Evolutionary conservation across 169 alveolate genomes (phyloP).

Genomic region (Cyclospora cayetanensis): DNA sequence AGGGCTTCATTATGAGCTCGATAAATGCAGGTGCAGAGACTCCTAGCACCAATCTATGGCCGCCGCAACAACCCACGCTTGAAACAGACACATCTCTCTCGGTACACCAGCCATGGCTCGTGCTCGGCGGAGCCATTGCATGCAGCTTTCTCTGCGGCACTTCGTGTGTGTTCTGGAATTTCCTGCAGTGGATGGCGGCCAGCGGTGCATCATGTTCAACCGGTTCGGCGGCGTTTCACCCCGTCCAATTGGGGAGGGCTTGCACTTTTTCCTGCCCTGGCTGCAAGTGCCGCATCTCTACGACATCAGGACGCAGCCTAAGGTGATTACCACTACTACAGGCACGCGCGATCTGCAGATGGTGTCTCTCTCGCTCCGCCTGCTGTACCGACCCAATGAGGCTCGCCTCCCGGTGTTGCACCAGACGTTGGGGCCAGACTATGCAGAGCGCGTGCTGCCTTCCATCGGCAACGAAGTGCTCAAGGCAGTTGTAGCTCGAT

Average conservation of each 20-base stretch:
- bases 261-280: conserved; percentile 94
- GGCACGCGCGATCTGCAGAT: conserved; percentile 94
- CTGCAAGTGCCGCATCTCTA: conserved; percentile 90
- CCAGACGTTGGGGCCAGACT: conserved; percentile 96
- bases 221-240: conserved; percentile 92
- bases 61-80: too few species aligned
- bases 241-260: conserved; percentile 92
- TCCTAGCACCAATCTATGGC: too few species aligned
- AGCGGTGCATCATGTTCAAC: conserved; percentile 94
- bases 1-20: too few species aligned
- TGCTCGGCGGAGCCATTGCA: too few species aligned
- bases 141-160: too few species aligned
- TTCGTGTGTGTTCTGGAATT: background rate
- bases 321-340: conserved; percentile 92
- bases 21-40: too few species aligned
- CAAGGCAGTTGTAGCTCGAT: conserved; percentile 96
- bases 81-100: too few species aligned
- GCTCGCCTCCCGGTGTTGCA: conserved; percentile 92
- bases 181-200: conserved; percentile 93
- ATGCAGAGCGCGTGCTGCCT: conserved; percentile 97
- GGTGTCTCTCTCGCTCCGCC: conserved; percentile 93
- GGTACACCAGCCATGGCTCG: too few species aligned
- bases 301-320: conserved; percentile 93
- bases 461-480: conserved; percentile 97
- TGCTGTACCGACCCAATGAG: conserved; percentile 92